phyloP scores from a whole-genome alignment of 495 filamentous ascomycete species.

The Stereocaulon alpinum region DNA sequence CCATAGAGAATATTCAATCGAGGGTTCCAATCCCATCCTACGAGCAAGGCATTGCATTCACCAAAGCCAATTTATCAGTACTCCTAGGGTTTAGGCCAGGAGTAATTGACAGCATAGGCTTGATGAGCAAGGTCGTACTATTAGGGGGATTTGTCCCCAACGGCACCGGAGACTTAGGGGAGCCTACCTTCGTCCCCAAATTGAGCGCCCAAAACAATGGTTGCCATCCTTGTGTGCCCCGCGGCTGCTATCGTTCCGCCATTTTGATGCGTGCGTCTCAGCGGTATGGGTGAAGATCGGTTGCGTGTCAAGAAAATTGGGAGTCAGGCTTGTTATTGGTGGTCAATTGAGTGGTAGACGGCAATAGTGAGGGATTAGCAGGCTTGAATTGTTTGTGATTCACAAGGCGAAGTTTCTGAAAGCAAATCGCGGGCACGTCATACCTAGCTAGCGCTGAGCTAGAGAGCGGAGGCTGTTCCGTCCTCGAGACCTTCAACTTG shows the following conservation, averaged over 20 bases:
- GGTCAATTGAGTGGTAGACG: background rate
- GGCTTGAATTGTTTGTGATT: background rate
- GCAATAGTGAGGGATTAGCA: background rate
- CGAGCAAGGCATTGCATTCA: too few species aligned
- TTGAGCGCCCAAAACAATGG: constrained; percentile 53
- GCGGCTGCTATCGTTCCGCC: background rate
- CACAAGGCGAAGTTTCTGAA: background rate
- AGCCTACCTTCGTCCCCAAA: constrained; percentile 56
- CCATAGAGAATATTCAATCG: too few species aligned
- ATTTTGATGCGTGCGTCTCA: background rate
- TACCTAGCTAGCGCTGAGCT: constrained; percentile 7
- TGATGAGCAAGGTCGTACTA: too few species aligned
- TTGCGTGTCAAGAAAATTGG: background rate
- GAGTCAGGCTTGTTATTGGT: background rate
- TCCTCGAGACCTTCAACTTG: background rate
- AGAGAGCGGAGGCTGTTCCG: background rate
- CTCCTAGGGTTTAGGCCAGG: too few species aligned
- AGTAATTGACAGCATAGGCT: too few species aligned
- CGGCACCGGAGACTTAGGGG: background rate
- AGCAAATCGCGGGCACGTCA: background rate
- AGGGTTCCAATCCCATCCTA: too few species aligned
- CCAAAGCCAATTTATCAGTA: too few species aligned
- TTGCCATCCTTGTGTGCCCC: constrained; percentile 35
- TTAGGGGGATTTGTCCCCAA: too few species aligned
- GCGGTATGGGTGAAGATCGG: background rate